Evolutionary conservation across 148 eudicot species (phyloP), one percentile per base, ranked within the genome.

Genomic region (Tetragonia tetragonoides): DNA sequence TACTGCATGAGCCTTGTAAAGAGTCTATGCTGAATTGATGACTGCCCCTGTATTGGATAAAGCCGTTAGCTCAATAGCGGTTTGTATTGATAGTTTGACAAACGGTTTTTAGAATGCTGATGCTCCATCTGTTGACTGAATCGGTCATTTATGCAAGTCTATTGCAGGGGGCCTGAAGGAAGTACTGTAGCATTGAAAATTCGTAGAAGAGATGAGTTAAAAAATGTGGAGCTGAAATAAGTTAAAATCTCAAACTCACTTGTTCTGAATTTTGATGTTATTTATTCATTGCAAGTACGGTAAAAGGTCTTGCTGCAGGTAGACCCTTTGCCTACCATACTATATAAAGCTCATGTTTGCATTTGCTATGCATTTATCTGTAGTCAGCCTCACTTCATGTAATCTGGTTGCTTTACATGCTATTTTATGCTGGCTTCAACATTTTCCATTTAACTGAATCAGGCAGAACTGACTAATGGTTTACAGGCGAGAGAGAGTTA

Each of bases 141-240:
- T 77, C 69, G 49, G 39, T 81, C 78, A 46, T 69, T 74, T 39
- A 53, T 79, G 74, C 42, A 78, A 75, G 66, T 80, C 63, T 78
- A 77, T 67, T 87, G 81, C 89, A 93, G 99, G 88, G 99, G 99
- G 62, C 86, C 97, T 39, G 97, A 93, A 86, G 97, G 97, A 83
- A 95, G 97, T 86, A 82, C 82, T 63, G 97, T 95, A 66, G 86
- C 89, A 65, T 79, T 95, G 82, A 87, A 84, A 76, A 78, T 93
- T 76, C 91, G 79, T 65, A 91, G 91, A 78, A 88, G 88, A 69
- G 74, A 83, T 17, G 90, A 89, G 85, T 85, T 83, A 78, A 95
- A 87, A 84, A 86, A 85, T 65, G 68, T 95, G 23, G 80, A 75
- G 46, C 81, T 95, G 74, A 89, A 68, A 98, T 95, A 87, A 28